Evolutionary conservation across 495 filamentous ascomycete genomes (phyloP), one percentile per base, ranked within the genome.

Genomic region (Tuber brumale): DNA sequence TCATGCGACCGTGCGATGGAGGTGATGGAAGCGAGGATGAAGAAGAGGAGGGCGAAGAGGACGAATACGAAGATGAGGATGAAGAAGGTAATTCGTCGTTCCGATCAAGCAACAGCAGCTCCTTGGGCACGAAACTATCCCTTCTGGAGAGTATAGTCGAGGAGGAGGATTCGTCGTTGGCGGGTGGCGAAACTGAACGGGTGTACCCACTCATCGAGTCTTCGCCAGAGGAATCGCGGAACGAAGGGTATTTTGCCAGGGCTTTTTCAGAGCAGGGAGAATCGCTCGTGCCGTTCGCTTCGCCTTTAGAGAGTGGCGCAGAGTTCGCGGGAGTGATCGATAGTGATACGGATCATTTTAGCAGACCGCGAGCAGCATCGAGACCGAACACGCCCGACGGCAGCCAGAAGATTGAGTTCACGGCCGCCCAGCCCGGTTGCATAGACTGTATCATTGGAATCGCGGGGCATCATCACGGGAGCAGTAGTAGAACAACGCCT

Each of bases 361-460:
- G 78, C 39, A 79, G 76, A 57, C 77, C 77, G 39, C 71, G 70
- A 70, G 75, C 77, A 44, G 61, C 78, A 12, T 73, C 78, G 57
- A 76, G 78, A 66, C 70, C 77, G 14, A 80, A 70, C 51, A 80
- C 78, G 35, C 76, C 78, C 61, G 78, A 80, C 70, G 77, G n/a
- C 73, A 80, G 41, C 78, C 76, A 66, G 70, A 75, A 69, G 69
- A 70, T 79, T 48, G 78, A 80, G 61, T 74, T 77, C 27, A 18
- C 69, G n/a, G 48, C 78, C 3, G 70, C 77, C 42, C 75, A 77
- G n/a, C 61, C 78, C 21, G 78, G 66, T 16, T 80, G 78, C 46
- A 79, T 80, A 61, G 78, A 79, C 71, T 80, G 78, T 69, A 76
- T 80, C 48, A 77, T 78, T 43, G 74, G 77, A 21, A 71, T 70